phyloP scores from a whole-genome alignment of 1,284 basidiomycete genomes.

The Boletellus deceptivus region DNA sequence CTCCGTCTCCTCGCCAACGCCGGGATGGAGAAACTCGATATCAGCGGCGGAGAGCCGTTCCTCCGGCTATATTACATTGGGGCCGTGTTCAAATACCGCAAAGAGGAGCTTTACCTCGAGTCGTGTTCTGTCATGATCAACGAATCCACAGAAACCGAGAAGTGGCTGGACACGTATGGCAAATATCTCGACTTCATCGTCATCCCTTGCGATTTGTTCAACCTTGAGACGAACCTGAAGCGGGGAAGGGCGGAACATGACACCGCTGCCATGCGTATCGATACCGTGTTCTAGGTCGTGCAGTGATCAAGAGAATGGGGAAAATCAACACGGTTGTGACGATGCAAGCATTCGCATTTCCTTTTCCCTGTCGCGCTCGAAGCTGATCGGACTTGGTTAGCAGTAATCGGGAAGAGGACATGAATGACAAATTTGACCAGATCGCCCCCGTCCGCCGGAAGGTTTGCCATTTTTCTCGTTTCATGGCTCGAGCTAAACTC shows the following conservation, averaged over 20 bases:
- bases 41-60: slow-evolving; percentile 41
- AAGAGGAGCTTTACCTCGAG: slow-evolving; percentile 37
- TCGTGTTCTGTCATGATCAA: slow-evolving; percentile 39
- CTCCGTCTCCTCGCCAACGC: slow-evolving; percentile 35
- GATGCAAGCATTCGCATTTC: slow-evolving; percentile 1
- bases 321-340: slow-evolving; percentile 18
- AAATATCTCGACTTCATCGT: slow-evolving; percentile 39
- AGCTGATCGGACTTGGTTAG: not conserved
- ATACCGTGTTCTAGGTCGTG: slow-evolving; percentile 10
- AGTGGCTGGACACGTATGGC: slow-evolving; percentile 38
- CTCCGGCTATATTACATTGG: slow-evolving; percentile 37
- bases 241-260: slow-evolving; percentile 33
- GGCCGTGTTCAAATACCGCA: slow-evolving; percentile 39
- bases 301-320: slow-evolving; percentile 22
- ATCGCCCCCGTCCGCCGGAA: slow-evolving; percentile 15
- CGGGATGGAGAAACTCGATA: slow-evolving; percentile 42
- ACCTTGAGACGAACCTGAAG: slow-evolving; percentile 33
- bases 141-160: slow-evolving; percentile 39
- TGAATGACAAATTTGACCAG: slow-evolving; percentile 14
- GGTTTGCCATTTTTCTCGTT: not conserved
- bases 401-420: slow-evolving; percentile 20
- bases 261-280: slow-evolving; percentile 16
- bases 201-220: slow-evolving; percentile 40
- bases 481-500: not conserved
- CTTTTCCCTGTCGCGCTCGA: not conserved